phyloP scores from a whole-genome alignment of 2,329 filamentous ascomycete genomes.

The Chaetomium olivaceum region DNA sequence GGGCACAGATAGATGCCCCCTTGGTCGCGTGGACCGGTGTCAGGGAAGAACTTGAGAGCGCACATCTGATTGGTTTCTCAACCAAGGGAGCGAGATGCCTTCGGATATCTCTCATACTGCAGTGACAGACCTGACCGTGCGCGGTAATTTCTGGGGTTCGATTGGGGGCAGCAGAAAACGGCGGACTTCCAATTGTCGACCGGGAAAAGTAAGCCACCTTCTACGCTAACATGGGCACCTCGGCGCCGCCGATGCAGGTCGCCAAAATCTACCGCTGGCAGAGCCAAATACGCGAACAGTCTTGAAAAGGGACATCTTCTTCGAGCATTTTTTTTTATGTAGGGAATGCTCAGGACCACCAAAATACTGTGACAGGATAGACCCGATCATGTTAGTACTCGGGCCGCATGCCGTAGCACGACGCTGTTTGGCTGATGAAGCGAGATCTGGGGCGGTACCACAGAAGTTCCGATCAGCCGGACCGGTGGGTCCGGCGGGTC shows the following conservation, averaged over 20 bases:
- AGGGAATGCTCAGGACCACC: neutral
- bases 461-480: neutral
- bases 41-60: neutral
- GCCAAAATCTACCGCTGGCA: neutral
- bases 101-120: neutral
- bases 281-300: neutral
- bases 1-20: neutral
- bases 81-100: neutral
- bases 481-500: neutral
- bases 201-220: neutral
- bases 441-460: neutral
- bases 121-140: neutral
- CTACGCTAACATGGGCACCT: neutral
- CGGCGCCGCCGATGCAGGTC: neutral
- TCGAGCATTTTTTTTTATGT: neutral
- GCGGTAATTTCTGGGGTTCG: neutral
- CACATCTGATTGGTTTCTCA: neutral
- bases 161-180: neutral
- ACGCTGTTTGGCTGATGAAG: neutral
- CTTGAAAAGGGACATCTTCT: neutral
- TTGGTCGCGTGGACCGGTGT: neutral
- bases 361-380: neutral
- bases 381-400: neutral
- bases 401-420: no score
- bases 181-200: neutral